Evolutionary conservation across 805 yeast genomes (phyloP).

Genomic region (Pichia ethanolica): DNA sequence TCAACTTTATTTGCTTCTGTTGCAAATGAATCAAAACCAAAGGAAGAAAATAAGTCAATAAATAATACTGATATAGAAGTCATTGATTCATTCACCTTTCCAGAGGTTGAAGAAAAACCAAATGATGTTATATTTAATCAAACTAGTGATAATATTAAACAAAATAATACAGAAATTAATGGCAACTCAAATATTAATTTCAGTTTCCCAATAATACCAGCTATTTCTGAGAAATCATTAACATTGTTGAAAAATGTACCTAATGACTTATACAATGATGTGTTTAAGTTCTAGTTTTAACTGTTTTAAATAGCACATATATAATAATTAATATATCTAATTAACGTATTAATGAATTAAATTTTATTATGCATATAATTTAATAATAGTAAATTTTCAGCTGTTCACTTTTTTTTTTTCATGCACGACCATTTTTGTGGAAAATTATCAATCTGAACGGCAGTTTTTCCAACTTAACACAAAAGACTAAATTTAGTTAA

Average conservation of each 20-base stretch:
- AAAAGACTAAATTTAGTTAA: no score
- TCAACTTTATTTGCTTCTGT: no score
- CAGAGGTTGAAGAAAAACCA: slow-evolving; percentile 11
- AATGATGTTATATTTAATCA: no score
- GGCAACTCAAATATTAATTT: background rate
- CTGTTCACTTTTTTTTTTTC: no score
- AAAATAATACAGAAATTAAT: background rate
- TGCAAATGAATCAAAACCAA: background rate
- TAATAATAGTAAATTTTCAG: no score
- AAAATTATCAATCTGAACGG: no score
- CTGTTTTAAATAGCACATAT: no score
- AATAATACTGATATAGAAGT: slow-evolving; percentile 6
- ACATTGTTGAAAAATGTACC: background rate
- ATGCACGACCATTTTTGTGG: no score
- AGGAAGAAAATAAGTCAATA: background rate
- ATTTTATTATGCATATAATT: no score
- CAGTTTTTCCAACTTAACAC: no score
- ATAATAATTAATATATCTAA: no score
- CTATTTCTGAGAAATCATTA: background rate
- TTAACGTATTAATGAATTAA: no score
- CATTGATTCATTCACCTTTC: slow-evolving; percentile 19
- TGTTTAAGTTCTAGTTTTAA: background rate
- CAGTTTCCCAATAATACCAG: background rate
- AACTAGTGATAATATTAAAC: background rate
- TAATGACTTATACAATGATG: background rate